Percentiles rank a stretch among this genome's conserved stretches.
Conservation (phyloP, 2,329 filamentous ascomycete species). For the Aspergillus ibericus region DNA sequence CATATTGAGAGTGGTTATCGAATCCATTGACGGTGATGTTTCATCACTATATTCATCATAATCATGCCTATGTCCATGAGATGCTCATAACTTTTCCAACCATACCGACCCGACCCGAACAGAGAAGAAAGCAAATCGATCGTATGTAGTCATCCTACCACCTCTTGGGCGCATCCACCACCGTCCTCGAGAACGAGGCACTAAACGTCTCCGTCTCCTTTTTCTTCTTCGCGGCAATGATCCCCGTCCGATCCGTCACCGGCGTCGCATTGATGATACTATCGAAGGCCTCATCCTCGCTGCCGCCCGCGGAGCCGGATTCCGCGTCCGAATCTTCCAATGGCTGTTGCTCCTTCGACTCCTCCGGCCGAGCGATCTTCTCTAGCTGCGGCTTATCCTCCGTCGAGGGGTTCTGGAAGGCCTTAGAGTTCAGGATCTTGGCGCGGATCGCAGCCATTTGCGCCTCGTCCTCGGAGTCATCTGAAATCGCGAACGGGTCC, state of each 20-base stretch:
- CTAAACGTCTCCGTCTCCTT: conserved; percentile 51
- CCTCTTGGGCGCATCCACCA: conserved; percentile 51
- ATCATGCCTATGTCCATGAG: conserved; percentile 1
- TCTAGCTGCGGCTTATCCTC: conserved; percentile 58
- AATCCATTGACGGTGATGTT: not conserved
- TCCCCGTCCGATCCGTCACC: conserved; percentile 81
- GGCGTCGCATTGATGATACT: conserved; percentile 90
- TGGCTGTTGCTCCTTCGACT: conserved; percentile 32
- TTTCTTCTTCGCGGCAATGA: conserved; percentile 60
- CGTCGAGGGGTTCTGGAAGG: conserved; percentile 65
- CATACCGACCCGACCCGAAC: not conserved
- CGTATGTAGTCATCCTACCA: conserved; percentile 29
- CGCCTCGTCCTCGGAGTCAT: conserved; percentile 77
- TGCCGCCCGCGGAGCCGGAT: conserved; percentile 65
- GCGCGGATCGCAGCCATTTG: conserved; percentile 91
- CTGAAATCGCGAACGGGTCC: conserved; percentile 75
- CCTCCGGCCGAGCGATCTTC: conserved; percentile 61
- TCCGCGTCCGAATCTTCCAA: conserved; percentile 65
- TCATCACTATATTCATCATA: not conserved
- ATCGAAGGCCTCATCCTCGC: conserved; percentile 76
- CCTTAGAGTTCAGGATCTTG: conserved; percentile 86
- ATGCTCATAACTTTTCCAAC: not conserved
- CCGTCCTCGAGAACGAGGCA: conserved; percentile 51
- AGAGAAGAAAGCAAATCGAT: not conserved
- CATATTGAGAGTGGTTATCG: not conserved